Base-by-base conservation (phyloP, 352 stramenopile species). In the Pythium phragmiticola region DNA sequence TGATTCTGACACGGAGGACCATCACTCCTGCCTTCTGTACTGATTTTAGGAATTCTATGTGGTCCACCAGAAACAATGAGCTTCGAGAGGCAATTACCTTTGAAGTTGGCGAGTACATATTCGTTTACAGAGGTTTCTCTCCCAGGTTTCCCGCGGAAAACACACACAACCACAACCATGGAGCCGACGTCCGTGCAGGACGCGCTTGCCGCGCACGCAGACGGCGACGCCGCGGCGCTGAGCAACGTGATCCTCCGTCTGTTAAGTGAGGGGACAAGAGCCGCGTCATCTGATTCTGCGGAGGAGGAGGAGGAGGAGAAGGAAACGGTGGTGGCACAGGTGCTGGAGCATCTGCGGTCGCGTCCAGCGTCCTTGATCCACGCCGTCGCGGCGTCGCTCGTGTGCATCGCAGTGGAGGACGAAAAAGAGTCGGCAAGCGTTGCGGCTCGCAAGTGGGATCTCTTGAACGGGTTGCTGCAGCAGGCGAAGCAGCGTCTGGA, bases 291-390 rank as follows among this genome's bases (percentile, higher is more conserved):
- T 39, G n/a, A 43, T 26, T 23, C 17, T 39, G 30, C 16, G 28
- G 34, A 16, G 16, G 30, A 26, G 50, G 4, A 5, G 28, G 30
- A 26, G 50, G 4, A 5, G 28, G 33, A 28, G 30, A n/a, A 43
- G 49, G 7, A 17, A 13, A 7, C 45, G 2, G 26, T 54, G 8
- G 62, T 69, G 28, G 36, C 47, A 0, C 16, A 34, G 6, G 62
- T 63, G 62, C 37, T 69, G 23, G 14, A 49, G 42, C 56, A 69
- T 49, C 30, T 69, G 23, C 16, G 33, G 16, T 39, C 47, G 42
- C 49, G 51, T 39, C 47, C 54, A 1, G 11, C 21, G 37, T 16
- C 5, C 3, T 34, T 33, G 0, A 4, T 28, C 2, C 41, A 47
- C 21, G 55, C 46, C 42, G 56, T 69, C 3, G 63, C 63, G 34